Evolutionary conservation across 78 protist species (phyloP).

Genomic region (Dictyostelium citrinum): DNA sequence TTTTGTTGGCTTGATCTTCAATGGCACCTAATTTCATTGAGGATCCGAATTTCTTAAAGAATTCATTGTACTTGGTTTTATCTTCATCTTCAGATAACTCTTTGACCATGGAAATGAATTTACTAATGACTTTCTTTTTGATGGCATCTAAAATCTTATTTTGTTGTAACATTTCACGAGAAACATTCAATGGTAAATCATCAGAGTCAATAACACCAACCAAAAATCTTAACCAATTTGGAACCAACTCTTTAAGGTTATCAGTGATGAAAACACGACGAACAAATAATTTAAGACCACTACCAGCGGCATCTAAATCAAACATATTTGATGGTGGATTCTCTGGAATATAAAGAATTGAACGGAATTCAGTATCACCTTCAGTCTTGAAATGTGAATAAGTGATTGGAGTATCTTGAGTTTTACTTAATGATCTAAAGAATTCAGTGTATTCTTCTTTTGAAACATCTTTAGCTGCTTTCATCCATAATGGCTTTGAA

Average conservation of each 20-base stretch:
- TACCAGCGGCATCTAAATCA: conserved; percentile 47
- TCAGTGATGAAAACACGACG: conserved; percentile 98
- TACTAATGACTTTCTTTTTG: conserved; percentile 92
- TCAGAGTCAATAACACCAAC: conserved; percentile 99
- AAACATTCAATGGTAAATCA: conserved; percentile 98
- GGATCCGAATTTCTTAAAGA: conserved; percentile 92
- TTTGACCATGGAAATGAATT: conserved; percentile 93
- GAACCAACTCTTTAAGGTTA: conserved; percentile 95
- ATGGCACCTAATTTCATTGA: conserved; percentile 97
- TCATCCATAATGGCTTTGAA: conserved; percentile 98
- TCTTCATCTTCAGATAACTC: conserved; percentile 66
- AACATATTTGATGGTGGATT: conserved; percentile 83
- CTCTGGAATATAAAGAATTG: conserved; percentile 97
- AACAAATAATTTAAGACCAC: conserved; percentile 95
- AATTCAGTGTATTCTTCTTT: conserved; percentile 96
- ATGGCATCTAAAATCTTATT: conserved; percentile 83
- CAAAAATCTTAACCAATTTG: conserved; percentile 96
- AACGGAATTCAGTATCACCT: conserved; percentile 94
- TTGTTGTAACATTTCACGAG: conserved; percentile 98
- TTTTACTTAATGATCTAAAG: conserved; percentile 94
- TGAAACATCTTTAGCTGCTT: conserved; percentile 91
- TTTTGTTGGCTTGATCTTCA: conserved; percentile 91
- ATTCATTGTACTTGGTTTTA: conserved; percentile 53
- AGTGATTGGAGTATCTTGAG: conserved; percentile 88
- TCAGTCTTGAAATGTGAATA: conserved; percentile 94